Conservation (phyloP, 805 yeast genomes). For the Zygoascus tannicola region DNA sequence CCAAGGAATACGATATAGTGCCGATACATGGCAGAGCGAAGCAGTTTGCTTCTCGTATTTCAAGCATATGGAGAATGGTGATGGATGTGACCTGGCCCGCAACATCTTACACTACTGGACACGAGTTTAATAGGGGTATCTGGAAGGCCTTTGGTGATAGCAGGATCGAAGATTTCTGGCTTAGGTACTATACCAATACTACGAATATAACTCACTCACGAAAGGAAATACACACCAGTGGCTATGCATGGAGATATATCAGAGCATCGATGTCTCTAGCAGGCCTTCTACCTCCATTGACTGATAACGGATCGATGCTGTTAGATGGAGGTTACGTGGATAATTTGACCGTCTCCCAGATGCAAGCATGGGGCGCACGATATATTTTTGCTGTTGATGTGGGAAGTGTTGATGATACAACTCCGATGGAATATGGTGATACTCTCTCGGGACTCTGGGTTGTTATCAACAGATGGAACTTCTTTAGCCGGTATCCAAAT, state of each 20-base stretch:
- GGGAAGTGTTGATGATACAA: conserved; percentile 86
- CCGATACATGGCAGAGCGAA: conserved; percentile 87
- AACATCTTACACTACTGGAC: conserved; percentile 93
- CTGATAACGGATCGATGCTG: conserved; percentile 85
- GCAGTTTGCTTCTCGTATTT: conserved; percentile 70
- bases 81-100: conserved; percentile 87
- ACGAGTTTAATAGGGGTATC: conserved; percentile 93
- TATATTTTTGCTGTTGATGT: conserved; percentile 90
- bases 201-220: conserved; percentile 91
- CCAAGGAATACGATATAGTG: conserved; percentile 82
- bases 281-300: conserved; percentile 75
- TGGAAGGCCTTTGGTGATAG: conserved; percentile 93
- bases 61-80: conserved; percentile 76
- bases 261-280: conserved; percentile 96
- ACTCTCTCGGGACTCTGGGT: conserved; percentile 92
- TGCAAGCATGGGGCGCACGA: conserved; percentile 78
- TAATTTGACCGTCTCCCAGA: conserved; percentile 83
- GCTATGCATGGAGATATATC: conserved; percentile 91
- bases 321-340: conserved; percentile 96
- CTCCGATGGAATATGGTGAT: conserved; percentile 87
- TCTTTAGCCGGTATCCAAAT: conserved; percentile 77
- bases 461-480: conserved; percentile 65
- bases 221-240: conserved; percentile 88
- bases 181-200: conserved; percentile 77
- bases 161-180: conserved; percentile 94